Conservation (phyloP, 257 asterid species). For the Verbascum thapsus region DNA sequence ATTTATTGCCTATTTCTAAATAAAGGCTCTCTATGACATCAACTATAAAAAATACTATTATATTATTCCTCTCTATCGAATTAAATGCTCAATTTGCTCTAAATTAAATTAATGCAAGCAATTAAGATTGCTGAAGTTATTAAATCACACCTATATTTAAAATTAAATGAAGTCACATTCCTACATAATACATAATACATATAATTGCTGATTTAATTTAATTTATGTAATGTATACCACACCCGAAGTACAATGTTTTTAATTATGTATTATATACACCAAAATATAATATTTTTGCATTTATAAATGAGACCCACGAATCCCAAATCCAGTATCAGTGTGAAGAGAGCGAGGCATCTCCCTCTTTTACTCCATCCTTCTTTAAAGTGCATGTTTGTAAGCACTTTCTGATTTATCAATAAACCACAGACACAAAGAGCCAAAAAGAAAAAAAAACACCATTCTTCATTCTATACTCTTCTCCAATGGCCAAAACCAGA, state of each 20-base stretch:
- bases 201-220: too few relatives aligned
- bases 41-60: too few relatives aligned
- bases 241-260: too few relatives aligned
- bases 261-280: too few relatives aligned
- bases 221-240: too few relatives aligned
- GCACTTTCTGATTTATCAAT: slow-evolving; percentile 25
- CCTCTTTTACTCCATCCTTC: slow-evolving; percentile 27
- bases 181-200: too few relatives aligned
- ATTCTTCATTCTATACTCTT: slow-evolving; percentile 5
- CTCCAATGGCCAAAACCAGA: slow-evolving; percentile 62
- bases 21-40: too few relatives aligned
- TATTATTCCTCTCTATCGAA: not conserved
- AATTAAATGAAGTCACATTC: too few relatives aligned
- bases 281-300: too few relatives aligned
- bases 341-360: slow-evolving; percentile 25
- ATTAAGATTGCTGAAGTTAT: too few relatives aligned
- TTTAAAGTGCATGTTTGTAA: slow-evolving; percentile 37
- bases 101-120: not conserved
- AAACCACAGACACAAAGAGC: not conserved
- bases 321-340: slow-evolving; percentile 34
- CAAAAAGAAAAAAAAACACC: not conserved
- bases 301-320: slow-evolving; percentile 30
- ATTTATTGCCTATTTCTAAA: too few relatives aligned
- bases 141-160: too few relatives aligned
- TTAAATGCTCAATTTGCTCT: not conserved